Evolutionary conservation across 2,329 filamentous ascomycete species (phyloP).

Genomic region (Akanthomyces lecanii): DNA sequence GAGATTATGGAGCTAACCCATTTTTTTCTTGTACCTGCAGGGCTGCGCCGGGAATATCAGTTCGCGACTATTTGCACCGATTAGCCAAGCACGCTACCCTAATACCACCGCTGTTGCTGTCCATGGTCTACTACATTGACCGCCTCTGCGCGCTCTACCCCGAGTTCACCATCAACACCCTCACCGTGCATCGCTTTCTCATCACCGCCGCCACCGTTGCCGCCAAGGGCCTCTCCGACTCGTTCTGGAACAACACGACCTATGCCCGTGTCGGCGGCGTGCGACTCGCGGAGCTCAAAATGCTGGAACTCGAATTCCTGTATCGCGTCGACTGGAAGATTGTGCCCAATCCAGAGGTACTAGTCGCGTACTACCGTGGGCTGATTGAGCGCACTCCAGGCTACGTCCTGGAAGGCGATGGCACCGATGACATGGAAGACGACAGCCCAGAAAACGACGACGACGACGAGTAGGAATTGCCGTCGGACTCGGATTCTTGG

Average conservation of each 20-base stretch:
- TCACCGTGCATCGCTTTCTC: constrained; percentile 95
- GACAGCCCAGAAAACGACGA: constrained; percentile 9
- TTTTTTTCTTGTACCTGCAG: constrained; percentile 28
- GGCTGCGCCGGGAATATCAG: constrained; percentile 82
- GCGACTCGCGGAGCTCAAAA: constrained; percentile 79
- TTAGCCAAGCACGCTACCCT: constrained; percentile 91
- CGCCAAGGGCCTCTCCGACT: constrained; percentile 91
- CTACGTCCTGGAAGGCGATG: constrained; percentile 46
- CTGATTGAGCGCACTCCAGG: constrained; percentile 65
- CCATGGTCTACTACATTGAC: constrained; percentile 99
- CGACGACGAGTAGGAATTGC: not conserved
- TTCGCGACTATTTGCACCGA: constrained; percentile 87
- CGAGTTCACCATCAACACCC: constrained; percentile 91
- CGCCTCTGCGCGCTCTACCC: constrained; percentile 87
- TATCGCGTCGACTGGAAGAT: constrained; percentile 95
- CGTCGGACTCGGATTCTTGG: not conserved
- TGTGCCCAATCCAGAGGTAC: constrained; percentile 87
- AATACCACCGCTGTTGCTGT: constrained; percentile 87
- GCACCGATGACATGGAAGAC: constrained; percentile 22
- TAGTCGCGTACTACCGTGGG: constrained; percentile 89
- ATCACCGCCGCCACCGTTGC: constrained; percentile 95
- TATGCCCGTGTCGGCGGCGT: constrained; percentile 94
- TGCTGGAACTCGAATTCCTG: constrained; percentile 90
- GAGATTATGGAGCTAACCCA: not conserved
- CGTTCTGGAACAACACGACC: constrained; percentile 97